Conservation (phyloP, 2,329 filamentous ascomycete genomes). For the Verticillium isaacii region DNA sequence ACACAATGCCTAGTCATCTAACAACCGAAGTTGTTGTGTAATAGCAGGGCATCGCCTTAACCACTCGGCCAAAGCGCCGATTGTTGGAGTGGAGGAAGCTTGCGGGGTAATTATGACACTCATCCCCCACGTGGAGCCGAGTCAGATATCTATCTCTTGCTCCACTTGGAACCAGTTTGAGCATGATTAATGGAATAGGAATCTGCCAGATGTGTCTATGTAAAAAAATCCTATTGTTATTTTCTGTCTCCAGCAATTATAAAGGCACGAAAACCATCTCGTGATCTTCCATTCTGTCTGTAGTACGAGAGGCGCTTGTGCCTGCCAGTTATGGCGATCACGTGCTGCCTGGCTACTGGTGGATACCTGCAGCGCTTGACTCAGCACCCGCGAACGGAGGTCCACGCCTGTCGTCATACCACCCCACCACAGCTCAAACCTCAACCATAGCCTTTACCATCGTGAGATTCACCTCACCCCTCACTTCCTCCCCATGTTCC, state of each 20-base stretch:
- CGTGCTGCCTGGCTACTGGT: not conserved
- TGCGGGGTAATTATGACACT: not conserved
- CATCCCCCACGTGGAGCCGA: not conserved
- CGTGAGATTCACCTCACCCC: not conserved
- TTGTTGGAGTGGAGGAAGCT: not conserved
- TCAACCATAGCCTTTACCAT: not conserved
- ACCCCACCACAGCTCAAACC: not conserved
- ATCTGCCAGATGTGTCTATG: no score
- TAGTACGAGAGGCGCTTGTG: no score
- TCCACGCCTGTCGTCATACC: not conserved
- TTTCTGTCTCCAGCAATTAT: no score
- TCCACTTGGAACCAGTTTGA: not conserved
- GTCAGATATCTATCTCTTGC: not conserved
- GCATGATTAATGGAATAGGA: no score
- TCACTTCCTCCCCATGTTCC: not conserved
- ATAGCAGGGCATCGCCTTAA: not conserved
- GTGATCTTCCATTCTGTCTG: no score
- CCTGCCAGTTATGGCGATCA: not conserved
- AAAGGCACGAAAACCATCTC: no score
- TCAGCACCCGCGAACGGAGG: not conserved
- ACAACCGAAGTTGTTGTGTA: not conserved
- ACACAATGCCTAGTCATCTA: not conserved
- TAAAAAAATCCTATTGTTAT: no score
- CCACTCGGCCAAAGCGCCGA: not conserved
- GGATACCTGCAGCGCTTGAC: not conserved